These are phyloP conservation scores for Lasiosphaeria miniovina DNA, from an alignment of 495 filamentous ascomycete species.

Conservation along the genomic window DNA sequence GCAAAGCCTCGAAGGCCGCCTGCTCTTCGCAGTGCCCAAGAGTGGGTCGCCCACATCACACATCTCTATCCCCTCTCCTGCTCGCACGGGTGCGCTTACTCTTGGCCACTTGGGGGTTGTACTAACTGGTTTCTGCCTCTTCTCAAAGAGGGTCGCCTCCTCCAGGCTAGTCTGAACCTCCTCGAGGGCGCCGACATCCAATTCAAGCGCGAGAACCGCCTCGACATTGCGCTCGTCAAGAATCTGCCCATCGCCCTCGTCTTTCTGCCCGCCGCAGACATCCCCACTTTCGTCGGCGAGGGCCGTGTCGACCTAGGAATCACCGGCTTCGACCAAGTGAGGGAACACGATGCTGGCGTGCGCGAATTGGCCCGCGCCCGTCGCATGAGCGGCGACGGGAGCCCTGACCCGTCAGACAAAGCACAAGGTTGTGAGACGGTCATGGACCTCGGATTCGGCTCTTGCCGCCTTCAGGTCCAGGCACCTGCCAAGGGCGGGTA, in stretches of 20 bases:
- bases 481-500: conserved; percentile 82
- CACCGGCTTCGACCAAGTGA: conserved; percentile 87
- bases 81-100: background rate
- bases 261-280: conserved; percentile 95
- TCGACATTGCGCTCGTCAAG: conserved; percentile 94
- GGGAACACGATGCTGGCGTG: conserved; percentile 79
- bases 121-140: conserved; percentile 12
- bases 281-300: conserved; percentile 94
- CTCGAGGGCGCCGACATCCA: conserved; percentile 92
- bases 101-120: background rate
- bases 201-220: conserved; percentile 86
- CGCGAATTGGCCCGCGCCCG: conserved; percentile 50
- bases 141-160: conserved; percentile 78
- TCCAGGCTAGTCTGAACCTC: conserved; percentile 81
- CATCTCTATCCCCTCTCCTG: conserved; percentile 12
- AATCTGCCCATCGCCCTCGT: conserved; percentile 93
- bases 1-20: conserved; percentile 79
- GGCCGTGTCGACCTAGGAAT: conserved; percentile 92
- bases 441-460: conserved; percentile 85
- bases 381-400: conserved; percentile 52
- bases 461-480: conserved; percentile 92
- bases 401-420: conserved; percentile 36
- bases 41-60: conserved; percentile 56
- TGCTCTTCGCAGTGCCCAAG: conserved; percentile 96
- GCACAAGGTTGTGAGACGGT: conserved; percentile 69